These are phyloP conservation scores for Knoxia roxburghii DNA, from an alignment of 257 asterid genomes.

Conservation along the genomic window DNA sequence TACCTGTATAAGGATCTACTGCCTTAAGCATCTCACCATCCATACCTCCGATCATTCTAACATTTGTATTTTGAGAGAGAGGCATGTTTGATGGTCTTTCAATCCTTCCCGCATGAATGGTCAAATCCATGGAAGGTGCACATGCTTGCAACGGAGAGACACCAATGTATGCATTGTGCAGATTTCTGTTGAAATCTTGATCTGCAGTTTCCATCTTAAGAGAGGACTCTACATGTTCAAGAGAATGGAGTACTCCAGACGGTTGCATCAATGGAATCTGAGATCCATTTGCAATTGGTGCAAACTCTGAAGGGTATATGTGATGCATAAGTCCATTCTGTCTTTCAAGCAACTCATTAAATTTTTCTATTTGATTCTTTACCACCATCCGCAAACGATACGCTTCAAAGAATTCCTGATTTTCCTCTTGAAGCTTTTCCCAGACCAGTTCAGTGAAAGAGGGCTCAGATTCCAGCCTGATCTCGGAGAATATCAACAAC, in stretches of 20 bases:
- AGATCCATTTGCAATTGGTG: constrained; percentile 52
- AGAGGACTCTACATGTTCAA: constrained; percentile 39
- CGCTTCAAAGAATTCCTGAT: constrained; percentile 72
- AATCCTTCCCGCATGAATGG: constrained; percentile 38
- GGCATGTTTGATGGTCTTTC: constrained; percentile 36
- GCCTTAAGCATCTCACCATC: constrained; percentile 51
- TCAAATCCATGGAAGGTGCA: constrained; percentile 41
- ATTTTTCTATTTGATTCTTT: constrained; percentile 77
- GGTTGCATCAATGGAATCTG: constrained; percentile 50
- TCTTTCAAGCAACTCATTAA: constrained; percentile 74
- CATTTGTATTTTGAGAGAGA: constrained; percentile 48
- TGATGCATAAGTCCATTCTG: constrained; percentile 65
- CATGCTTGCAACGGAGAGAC: constrained; percentile 38
- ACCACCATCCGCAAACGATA: constrained; percentile 69
- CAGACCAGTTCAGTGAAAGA: constrained; percentile 95
- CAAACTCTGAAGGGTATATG: constrained; percentile 31
- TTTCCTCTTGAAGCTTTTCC: constrained; percentile 93
- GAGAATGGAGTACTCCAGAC: constrained; percentile 32
- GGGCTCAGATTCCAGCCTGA: constrained; percentile 91
- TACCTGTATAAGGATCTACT: constrained; percentile 45
- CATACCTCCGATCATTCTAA: constrained; percentile 51
- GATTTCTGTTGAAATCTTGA: constrained; percentile 24
- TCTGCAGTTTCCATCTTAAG: constrained; percentile 52
- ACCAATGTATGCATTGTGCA: constrained; percentile 47
- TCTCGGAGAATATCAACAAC: constrained; percentile 68